phyloP scores from a whole-genome alignment of 345 rosid species.

The Populus davidiana region DNA sequence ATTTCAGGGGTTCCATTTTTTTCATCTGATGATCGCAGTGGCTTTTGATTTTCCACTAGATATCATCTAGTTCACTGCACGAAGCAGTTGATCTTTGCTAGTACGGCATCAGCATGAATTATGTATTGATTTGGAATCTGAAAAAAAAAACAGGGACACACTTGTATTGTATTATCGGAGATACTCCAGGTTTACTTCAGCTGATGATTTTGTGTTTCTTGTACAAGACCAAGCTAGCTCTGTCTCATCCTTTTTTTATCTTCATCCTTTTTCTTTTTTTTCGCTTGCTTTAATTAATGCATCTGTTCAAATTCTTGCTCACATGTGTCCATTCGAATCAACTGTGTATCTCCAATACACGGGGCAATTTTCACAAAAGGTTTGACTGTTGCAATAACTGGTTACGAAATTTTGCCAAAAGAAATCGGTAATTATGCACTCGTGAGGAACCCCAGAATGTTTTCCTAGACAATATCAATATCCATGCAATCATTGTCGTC shows the following conservation, averaged over 20 bases:
- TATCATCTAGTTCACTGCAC: background rate
- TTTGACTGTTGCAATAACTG: no score
- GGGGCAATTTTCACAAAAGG: no score
- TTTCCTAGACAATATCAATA: background rate
- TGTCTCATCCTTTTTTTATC: background rate
- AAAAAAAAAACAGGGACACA: background rate
- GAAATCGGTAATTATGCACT: background rate
- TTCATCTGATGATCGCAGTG: background rate
- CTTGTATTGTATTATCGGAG: background rate
- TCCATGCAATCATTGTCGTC: background rate
- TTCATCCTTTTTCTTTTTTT: no score
- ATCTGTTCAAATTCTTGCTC: no score
- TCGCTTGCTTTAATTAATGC: background rate
- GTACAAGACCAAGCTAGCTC: background rate
- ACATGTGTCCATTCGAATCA: no score
- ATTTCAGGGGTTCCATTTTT: background rate
- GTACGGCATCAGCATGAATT: background rate
- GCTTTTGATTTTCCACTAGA: background rate
- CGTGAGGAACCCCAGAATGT: background rate
- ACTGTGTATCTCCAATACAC: no score
- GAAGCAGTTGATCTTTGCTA: background rate
- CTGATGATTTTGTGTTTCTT: background rate
- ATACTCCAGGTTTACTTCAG: background rate
- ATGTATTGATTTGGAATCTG: background rate
- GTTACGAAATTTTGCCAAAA: no score